Evolutionary conservation across 805 yeast species (phyloP).

Genomic region (Pichia occidentalis): DNA sequence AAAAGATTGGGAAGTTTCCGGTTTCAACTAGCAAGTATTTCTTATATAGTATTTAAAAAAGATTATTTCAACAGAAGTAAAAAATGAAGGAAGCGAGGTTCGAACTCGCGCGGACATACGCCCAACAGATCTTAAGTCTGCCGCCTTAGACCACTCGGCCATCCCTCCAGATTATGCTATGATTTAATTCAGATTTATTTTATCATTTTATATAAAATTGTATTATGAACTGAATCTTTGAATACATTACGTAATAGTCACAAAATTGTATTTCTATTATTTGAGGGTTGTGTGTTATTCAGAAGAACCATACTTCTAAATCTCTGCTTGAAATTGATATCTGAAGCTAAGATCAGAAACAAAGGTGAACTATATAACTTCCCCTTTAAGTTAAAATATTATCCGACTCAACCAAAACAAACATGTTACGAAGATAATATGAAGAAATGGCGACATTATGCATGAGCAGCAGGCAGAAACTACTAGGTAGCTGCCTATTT

Average conservation of each 20-base stretch:
- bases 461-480: neutral
- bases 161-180: constrained; percentile 14
- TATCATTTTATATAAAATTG: too few relatives aligned
- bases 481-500: neutral
- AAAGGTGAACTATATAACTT: too few relatives aligned
- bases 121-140: constrained; percentile 19
- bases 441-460: neutral
- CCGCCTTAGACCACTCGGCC: constrained; percentile 21
- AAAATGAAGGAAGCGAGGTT: constrained; percentile 19
- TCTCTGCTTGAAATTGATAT: too few relatives aligned
- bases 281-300: too few relatives aligned
- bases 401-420: too few relatives aligned
- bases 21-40: constrained; percentile 19
- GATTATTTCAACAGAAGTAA: neutral
- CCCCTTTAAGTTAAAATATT: too few relatives aligned
- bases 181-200: too few relatives aligned
- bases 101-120: constrained; percentile 19
- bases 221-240: too few relatives aligned
- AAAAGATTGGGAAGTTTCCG: constrained; percentile 45
- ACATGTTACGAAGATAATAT: neutral
- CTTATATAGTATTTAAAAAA: neutral
- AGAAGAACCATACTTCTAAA: too few relatives aligned
- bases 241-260: too few relatives aligned
- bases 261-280: too few relatives aligned
- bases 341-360: too few relatives aligned